Conservation (phyloP, 345 rosid species). For the Physaria fendleri region DNA sequence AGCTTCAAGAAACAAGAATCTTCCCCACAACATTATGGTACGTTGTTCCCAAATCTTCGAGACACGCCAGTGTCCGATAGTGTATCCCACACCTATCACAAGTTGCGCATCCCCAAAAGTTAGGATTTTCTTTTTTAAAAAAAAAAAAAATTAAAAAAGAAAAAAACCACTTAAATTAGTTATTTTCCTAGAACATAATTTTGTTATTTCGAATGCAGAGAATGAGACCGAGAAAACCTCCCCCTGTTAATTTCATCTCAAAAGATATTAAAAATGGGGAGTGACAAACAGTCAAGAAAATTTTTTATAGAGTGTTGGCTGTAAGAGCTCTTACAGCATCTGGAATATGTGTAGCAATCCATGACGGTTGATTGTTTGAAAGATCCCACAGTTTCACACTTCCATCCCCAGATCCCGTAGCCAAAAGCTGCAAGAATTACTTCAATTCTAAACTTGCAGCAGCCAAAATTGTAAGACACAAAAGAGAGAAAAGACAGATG, state of each 20-base stretch:
- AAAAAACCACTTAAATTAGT: no score
- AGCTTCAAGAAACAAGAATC: background rate
- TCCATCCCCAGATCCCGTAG: slow-evolving; percentile 41
- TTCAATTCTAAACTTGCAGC: background rate
- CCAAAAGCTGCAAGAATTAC: slow-evolving; percentile 41
- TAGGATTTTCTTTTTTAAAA: no score
- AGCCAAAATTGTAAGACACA: background rate
- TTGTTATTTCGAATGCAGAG: no score
- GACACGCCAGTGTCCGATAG: slow-evolving; percentile 38
- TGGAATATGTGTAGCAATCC: slow-evolving; percentile 50
- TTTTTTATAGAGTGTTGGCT: no score
- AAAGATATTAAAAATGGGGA: no score
- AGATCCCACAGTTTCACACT: slow-evolving; percentile 81
- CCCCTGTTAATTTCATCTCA: slow-evolving; percentile 42
- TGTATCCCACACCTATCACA: slow-evolving; percentile 91
- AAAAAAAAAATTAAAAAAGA: no score
- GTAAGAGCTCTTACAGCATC: slow-evolving; percentile 54
- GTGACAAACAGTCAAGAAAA: no score
- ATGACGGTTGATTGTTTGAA: slow-evolving; percentile 69
- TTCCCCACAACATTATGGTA: background rate
- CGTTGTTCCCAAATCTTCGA: slow-evolving; percentile 34
- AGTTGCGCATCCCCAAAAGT: no score
- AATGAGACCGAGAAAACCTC: slow-evolving; percentile 66
- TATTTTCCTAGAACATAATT: no score
- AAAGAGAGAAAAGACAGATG: background rate